Base-by-base conservation (phyloP, 2,329 filamentous ascomycete genomes). In the Simplicillium aogashimaense region DNA sequence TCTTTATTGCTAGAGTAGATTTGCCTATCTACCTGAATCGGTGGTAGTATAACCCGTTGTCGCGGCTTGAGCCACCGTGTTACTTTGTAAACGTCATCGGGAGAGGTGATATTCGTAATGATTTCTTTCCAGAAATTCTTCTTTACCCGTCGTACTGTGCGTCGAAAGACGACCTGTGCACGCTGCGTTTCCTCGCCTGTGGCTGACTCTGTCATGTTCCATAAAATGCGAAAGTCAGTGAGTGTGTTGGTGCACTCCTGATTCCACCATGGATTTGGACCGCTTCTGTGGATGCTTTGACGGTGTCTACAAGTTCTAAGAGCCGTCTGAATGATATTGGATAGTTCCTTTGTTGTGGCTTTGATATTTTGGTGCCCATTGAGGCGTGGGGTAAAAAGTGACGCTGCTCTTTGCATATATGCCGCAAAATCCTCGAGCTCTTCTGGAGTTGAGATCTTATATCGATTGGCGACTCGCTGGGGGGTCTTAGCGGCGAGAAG, bases 1-100 rank as follows among this genome's bases (percentile, higher is more conserved):
- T 50, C 47, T 15, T 45, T 41, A 11, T 41, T 34, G 8, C 28
- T 37, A 3, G 35, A 32, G 29, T 29, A 41, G 12, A 37, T 25
- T 20, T 16, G 7, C 16, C 18, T 35, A 16, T 20, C 39, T 4
- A 37, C 29, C 20, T 15, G 13, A 13, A 41, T 41, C 0, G 35
- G 35, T 1, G 39, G 39, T 9, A 35, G 29, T 25, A 13, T 15
- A 32, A 41, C 16, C 5, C 29, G 34, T 6, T 31, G 29, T 14
- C 34, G 28, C 16, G 39, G 39, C 8, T 41, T 41, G 0, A 37
- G 16, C 39, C 39, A 41, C 7, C 30, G 28, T 17, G 39, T 41
- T 8, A 15, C 14, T 13, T 41, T 41, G n/a, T 37, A 41, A 4
- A 41, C 35, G 7, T 37, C 39, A 11, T 33, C 29, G 7, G 35